Evolutionary conservation across 257 asterid genomes (phyloP).

Genomic region (Leonotis leonurus): DNA sequence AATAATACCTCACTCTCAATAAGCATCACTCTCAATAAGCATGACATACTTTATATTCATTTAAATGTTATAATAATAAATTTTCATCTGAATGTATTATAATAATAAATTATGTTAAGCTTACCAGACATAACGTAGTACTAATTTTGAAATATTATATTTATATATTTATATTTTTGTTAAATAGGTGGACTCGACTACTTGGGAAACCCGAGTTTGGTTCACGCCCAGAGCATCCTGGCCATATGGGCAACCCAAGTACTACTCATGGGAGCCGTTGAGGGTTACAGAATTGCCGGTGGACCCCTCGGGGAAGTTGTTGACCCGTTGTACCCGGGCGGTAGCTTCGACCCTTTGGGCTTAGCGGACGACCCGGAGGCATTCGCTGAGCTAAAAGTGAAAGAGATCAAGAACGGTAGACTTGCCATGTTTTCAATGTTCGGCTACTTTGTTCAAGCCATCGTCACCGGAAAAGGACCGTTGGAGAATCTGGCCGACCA

Average conservation of each 20-base stretch:
- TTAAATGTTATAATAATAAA: too few species aligned
- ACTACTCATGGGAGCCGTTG: constrained; percentile 54
- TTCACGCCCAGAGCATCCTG: constrained; percentile 60
- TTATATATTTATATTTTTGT: too few species aligned
- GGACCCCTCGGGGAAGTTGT: constrained; percentile 40
- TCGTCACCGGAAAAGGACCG: constrained; percentile 50
- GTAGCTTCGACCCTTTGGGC: constrained; percentile 47
- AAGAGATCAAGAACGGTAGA: constrained; percentile 53
- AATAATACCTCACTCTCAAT: too few species aligned
- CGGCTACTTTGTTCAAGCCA: constrained; percentile 59
- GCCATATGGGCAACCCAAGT: constrained; percentile 63
- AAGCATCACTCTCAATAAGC: too few species aligned
- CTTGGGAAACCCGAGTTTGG: constrained; percentile 60
- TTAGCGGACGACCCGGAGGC: constrained; percentile 45
- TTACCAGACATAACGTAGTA: too few species aligned
- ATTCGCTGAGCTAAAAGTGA: constrained; percentile 55
- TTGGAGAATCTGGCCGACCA: constrained; percentile 41
- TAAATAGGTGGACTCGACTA: constrained; percentile 50
- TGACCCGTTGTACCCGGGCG: constrained; percentile 44
- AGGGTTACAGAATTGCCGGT: constrained; percentile 50
- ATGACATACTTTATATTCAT: too few species aligned
- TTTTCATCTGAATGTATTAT: too few species aligned
- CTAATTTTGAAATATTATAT: too few species aligned
- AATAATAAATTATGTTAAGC: too few species aligned
- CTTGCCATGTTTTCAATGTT: constrained; percentile 60